These are phyloP conservation scores for Fusarium sp. DNA, from an alignment of 2,329 filamentous ascomycete species.

Conservation along the genomic window DNA sequence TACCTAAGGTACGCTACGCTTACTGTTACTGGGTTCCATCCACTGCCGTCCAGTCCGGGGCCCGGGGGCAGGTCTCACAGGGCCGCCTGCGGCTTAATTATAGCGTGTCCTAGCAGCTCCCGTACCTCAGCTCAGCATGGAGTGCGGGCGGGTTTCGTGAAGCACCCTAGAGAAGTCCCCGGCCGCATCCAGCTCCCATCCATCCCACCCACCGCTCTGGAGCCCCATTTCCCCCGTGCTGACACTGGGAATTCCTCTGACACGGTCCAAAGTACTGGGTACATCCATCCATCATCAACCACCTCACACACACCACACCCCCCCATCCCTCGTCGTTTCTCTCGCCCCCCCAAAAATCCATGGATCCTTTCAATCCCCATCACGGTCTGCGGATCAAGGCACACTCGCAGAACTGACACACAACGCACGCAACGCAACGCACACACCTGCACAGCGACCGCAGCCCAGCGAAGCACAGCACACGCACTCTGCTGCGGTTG, in stretches of 20 bases:
- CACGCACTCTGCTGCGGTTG: conserved; percentile 33
- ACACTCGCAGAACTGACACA: conserved; percentile 38
- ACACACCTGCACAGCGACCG: conserved; percentile 9
- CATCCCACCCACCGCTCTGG: neutral
- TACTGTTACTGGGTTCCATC: neutral
- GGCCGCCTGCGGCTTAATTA: conserved; percentile 9
- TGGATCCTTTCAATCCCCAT: conserved; percentile 30
- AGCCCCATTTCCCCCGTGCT: conserved; percentile 15
- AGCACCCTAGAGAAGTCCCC: neutral
- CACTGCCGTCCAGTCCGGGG: conserved; percentile 6
- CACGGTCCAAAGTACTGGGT: conserved; percentile 17
- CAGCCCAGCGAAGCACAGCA: conserved; percentile 15
- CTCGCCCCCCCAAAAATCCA: conserved; percentile 27
- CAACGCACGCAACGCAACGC: conserved; percentile 22
- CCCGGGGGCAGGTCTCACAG: neutral
- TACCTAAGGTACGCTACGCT: neutral
- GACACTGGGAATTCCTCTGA: neutral
- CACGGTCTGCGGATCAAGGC: conserved; percentile 35
- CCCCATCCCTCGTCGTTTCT: conserved; percentile 15
- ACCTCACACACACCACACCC: conserved; percentile 13
- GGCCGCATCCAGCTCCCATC: neutral
- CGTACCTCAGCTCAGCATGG: neutral
- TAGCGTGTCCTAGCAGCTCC: conserved; percentile 4
- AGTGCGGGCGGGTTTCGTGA: neutral
- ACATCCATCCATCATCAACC: conserved; percentile 12